Evolutionary conservation across 768 basidiomycete species (phyloP).

Genomic region (Termitomyces sp.): DNA sequence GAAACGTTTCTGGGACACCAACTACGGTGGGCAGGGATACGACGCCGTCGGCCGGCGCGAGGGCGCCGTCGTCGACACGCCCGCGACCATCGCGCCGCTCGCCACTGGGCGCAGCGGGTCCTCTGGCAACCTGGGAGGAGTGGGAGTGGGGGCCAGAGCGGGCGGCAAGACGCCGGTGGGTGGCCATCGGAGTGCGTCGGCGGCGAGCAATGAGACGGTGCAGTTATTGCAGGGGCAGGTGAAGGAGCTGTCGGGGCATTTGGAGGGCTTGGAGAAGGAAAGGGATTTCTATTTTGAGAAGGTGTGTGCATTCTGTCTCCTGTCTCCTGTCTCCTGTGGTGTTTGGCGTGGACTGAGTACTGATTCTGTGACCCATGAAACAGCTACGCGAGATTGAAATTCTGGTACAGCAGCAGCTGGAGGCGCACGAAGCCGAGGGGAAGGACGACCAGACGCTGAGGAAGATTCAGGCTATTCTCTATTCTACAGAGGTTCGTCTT

Average conservation of each 20-base stretch:
- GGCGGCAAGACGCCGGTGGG: constrained; percentile 73
- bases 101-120: constrained; percentile 30
- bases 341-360: background rate
- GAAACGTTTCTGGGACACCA: constrained; percentile 92
- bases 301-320: constrained; percentile 43
- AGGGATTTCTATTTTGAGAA: constrained; percentile 98
- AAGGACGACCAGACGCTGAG: constrained; percentile 59
- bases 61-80: constrained; percentile 71
- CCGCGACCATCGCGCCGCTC: constrained; percentile 76
- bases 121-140: background rate
- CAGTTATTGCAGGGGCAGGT: constrained; percentile 72
- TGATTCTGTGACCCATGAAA: background rate
- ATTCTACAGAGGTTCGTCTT: constrained; percentile 79
- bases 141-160: constrained; percentile 31
- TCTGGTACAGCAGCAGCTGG: constrained; percentile 77
- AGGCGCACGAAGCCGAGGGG: constrained; percentile 51
- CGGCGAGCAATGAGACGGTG: constrained; percentile 65
- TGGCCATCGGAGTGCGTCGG: constrained; percentile 63
- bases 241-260: constrained; percentile 62
- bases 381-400: constrained; percentile 97
- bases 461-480: constrained; percentile 89
- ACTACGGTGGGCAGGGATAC: constrained; percentile 85
- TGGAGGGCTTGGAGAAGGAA: constrained; percentile 95
- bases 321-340: background rate
- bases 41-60: constrained; percentile 80